Percentiles rank a stretch among this genome's conserved stretches.
Evolutionary conservation across 352 stramenopile genomes (phyloP).

Genomic region (Pythium insidiosum): DNA sequence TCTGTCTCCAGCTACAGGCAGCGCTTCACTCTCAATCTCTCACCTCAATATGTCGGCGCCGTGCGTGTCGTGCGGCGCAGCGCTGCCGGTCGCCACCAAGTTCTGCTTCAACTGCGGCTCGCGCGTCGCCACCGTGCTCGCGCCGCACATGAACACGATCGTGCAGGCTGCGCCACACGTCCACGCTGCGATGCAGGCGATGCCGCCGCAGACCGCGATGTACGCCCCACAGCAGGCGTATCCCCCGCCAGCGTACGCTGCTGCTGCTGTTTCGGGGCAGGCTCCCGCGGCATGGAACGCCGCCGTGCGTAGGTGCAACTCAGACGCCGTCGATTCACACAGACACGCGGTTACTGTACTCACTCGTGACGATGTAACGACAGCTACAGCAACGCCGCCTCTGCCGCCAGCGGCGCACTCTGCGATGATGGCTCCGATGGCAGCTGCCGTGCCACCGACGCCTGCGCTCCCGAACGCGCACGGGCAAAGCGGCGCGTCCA

Average conservation of each 20-base stretch:
- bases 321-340: no score
- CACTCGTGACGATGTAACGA: no score
- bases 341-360: no score
- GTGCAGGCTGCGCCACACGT: background rate
- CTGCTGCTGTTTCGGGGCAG: no score
- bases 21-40: no score
- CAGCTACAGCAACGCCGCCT: no score
- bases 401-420: no score
- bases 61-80: constrained; percentile 39
- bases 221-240: background rate
- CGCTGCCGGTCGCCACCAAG: constrained; percentile 17
- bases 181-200: background rate
- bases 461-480: no score
- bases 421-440: constrained; percentile 5
- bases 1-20: no score
- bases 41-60: constrained; percentile 11
- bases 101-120: constrained; percentile 51
- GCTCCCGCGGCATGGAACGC: no score
- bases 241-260: background rate
- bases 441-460: background rate
- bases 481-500: no score
- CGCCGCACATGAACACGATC: constrained; percentile 2
- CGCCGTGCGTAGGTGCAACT: no score
- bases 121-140: constrained; percentile 10
- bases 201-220: background rate